Evolutionary conservation across 1,139 yeast genomes (phyloP).

Genomic region (Tardiomyces blankii): DNA sequence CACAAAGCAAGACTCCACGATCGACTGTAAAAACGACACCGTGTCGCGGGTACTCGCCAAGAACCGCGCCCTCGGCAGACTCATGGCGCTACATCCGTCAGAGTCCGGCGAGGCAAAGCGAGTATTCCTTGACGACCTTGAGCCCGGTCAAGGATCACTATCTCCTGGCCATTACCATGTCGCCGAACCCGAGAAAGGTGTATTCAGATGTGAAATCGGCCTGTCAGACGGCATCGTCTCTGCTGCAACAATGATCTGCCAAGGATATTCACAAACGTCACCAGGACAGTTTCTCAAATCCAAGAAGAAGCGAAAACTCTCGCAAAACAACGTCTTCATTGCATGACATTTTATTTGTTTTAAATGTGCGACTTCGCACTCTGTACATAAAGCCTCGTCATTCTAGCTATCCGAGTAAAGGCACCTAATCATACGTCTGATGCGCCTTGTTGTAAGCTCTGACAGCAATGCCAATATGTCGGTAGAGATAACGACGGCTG

Average conservation of each 20-base stretch:
- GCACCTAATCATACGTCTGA: constrained; percentile 16
- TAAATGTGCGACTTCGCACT: too few relatives aligned
- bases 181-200: too few relatives aligned
- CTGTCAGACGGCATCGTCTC: not conserved
- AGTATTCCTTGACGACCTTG: constrained; percentile 6
- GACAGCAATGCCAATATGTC: constrained; percentile 71
- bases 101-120: constrained; percentile 1
- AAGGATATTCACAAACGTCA: not conserved
- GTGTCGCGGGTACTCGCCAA: constrained; percentile 6
- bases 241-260: not conserved
- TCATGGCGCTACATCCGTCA: not conserved
- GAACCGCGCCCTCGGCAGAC: constrained; percentile 12
- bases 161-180: too few relatives aligned
- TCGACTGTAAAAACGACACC: constrained; percentile 2
- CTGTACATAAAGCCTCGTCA: not conserved
- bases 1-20: constrained; percentile 3
- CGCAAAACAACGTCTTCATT: not conserved
- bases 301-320: not conserved
- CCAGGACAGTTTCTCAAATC: not conserved
- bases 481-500: constrained; percentile 58
- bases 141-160: not conserved
- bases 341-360: not conserved
- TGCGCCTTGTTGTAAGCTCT: constrained; percentile 47
- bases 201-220: too few relatives aligned
- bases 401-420: not conserved